Percentiles rank a stretch among this genome's conserved stretches.
These are phyloP conservation scores for Sporothrix humicola DNA, from an alignment of 2,329 filamentous ascomycete genomes.

Conservation along the genomic window DNA sequence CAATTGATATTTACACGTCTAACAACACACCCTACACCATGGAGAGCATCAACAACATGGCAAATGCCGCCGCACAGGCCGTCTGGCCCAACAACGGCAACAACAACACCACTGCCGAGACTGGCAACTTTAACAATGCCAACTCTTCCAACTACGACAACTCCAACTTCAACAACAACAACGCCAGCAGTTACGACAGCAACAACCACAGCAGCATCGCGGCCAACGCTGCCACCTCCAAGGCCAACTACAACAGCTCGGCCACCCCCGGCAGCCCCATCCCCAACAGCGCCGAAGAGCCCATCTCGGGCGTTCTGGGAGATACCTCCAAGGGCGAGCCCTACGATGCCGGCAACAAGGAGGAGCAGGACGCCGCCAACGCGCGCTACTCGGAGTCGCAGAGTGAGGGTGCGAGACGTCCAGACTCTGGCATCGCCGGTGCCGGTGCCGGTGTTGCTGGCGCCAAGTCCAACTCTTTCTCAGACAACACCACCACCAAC, in stretches of 20 bases:
- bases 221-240: background rate
- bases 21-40: conserved; percentile 48
- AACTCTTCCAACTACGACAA: background rate
- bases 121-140: background rate
- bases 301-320: conserved; percentile 72
- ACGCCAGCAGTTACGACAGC: background rate
- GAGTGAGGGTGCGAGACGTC: too few relatives aligned
- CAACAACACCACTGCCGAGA: background rate
- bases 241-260: background rate
- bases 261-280: conserved; percentile 42
- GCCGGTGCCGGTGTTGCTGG: background rate
- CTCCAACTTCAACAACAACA: background rate
- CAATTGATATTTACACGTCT: background rate
- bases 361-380: conserved; percentile 29
- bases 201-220: conserved; percentile 39
- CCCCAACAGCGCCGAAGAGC: conserved; percentile 60
- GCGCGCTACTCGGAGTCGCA: background rate
- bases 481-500: too few relatives aligned
- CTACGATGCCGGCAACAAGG: conserved; percentile 75
- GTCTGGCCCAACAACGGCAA: conserved; percentile 53
- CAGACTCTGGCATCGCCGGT: too few relatives aligned
- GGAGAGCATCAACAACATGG: conserved; percentile 68
- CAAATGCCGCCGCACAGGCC: conserved; percentile 54
- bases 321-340: conserved; percentile 72
- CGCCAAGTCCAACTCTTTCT: background rate